Evolutionary conservation across 2,329 filamentous ascomycete species (phyloP).

Genomic region (Pyricularia pennisetigena): DNA sequence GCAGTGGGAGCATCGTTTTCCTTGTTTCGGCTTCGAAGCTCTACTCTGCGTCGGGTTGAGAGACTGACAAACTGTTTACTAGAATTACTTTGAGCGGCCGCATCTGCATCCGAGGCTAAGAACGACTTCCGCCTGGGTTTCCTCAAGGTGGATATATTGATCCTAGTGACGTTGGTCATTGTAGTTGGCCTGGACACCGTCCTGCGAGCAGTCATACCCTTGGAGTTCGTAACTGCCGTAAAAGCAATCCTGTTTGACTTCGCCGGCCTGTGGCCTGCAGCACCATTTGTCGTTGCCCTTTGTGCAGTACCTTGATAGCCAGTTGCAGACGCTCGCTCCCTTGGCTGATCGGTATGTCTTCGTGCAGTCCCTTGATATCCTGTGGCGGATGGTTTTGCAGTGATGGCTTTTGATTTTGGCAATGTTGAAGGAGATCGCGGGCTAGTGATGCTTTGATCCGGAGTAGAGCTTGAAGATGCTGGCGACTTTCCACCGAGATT

Average conservation of each 20-base stretch:
- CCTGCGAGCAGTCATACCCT: neutral
- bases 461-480: neutral
- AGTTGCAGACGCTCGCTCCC: constrained; percentile 8
- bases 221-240: neutral
- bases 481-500: neutral
- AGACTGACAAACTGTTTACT: constrained; percentile 13
- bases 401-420: neutral
- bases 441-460: neutral
- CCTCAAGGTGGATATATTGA: neutral
- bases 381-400: neutral
- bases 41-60: neutral
- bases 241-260: neutral
- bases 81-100: constrained; percentile 11
- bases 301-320: constrained; percentile 26
- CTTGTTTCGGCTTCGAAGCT: neutral
- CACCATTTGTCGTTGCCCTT: constrained; percentile 8
- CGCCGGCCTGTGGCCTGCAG: neutral
- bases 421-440: neutral
- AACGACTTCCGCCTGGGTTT: neutral
- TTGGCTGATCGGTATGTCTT: neutral
- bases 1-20: neutral
- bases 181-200: neutral
- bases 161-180: neutral
- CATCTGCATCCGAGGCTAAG: neutral
- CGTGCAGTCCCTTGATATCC: neutral